phyloP scores from a whole-genome alignment of 2,329 filamentous ascomycete species.

The Epichloe gansuensis region DNA sequence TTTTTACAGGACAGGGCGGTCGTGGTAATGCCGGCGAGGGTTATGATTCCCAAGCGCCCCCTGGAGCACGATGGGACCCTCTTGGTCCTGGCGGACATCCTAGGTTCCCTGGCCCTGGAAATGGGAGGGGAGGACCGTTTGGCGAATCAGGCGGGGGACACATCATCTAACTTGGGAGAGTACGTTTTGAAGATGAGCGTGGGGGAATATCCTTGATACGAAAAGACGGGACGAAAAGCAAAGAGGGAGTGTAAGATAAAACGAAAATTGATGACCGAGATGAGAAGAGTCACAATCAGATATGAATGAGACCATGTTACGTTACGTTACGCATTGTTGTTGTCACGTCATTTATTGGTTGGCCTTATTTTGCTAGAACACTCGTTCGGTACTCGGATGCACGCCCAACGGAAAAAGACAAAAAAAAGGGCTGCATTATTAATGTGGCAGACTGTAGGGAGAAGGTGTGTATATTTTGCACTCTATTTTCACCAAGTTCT shows the following conservation, averaged over 20 bases:
- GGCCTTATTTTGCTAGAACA: too few relatives aligned
- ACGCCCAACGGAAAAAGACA: too few relatives aligned
- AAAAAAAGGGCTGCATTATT: too few relatives aligned
- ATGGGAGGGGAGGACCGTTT: constrained; percentile 25
- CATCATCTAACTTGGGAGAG: constrained; percentile 16
- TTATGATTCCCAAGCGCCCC: constrained; percentile 60
- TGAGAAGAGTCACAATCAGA: background rate
- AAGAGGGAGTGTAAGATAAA: background rate
- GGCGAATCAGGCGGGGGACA: constrained; percentile 23
- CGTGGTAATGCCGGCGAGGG: constrained; percentile 23
- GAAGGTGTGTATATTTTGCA: background rate
- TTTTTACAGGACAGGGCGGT: constrained; percentile 52
- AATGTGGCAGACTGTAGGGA: background rate
- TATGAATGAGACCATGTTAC: background rate
- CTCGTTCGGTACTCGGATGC: too few relatives aligned
- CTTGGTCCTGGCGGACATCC: constrained; percentile 53
- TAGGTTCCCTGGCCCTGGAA: constrained; percentile 32
- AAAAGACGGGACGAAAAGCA: background rate
- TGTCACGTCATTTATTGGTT: background rate
- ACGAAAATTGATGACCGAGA: background rate
- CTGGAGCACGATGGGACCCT: constrained; percentile 86
- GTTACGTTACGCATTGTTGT: too few relatives aligned
- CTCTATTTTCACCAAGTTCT: background rate
- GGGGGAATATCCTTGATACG: too few relatives aligned
- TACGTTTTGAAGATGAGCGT: too few relatives aligned